Percentiles rank a stretch among this genome's conserved stretches.
These are phyloP conservation scores for Sphaerosporella brunnea DNA, from an alignment of 495 filamentous ascomycete species.

Conservation along the genomic window DNA sequence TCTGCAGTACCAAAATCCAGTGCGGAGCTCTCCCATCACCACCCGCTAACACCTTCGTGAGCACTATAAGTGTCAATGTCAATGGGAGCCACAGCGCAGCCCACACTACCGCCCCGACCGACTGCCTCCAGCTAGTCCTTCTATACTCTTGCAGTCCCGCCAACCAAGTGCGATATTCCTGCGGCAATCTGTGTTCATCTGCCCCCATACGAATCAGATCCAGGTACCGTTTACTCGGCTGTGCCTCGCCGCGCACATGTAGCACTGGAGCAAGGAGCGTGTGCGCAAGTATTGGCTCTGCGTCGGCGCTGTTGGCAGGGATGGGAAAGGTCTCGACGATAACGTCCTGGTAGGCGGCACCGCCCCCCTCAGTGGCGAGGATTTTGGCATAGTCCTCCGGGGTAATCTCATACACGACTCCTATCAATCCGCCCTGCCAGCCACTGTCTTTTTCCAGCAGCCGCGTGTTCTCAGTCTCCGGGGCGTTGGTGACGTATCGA, in stretches of 20 bases:
- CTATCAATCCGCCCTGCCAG: constrained; percentile 68
- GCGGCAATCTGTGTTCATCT: constrained; percentile 54
- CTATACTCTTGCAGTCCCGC: constrained; percentile 46
- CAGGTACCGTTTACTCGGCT: constrained; percentile 70
- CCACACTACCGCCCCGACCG: constrained; percentile 45
- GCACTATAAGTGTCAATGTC: constrained; percentile 33
- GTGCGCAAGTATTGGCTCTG: constrained; percentile 26
- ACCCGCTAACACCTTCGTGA: constrained; percentile 37
- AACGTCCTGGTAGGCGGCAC: constrained; percentile 64
- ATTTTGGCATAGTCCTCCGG: constrained; percentile 63
- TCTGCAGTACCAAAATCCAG: constrained; percentile 38
- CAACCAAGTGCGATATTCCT: constrained; percentile 55
- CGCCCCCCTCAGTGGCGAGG: constrained; percentile 78
- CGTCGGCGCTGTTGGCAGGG: no score
- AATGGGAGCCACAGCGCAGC: constrained; percentile 42
- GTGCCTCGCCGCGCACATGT: constrained; percentile 31
- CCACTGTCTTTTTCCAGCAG: not conserved
- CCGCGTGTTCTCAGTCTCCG: constrained; percentile 16
- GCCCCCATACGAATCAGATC: constrained; percentile 56
- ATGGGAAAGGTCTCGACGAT: constrained; percentile 46
- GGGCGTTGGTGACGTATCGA: constrained; percentile 22
- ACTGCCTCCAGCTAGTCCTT: constrained; percentile 47
- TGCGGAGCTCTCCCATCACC: constrained; percentile 44
- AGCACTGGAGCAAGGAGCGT: constrained; percentile 16
- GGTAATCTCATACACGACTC: constrained; percentile 90